Base-by-base conservation (phyloP, 1,139 yeast genomes). In the Pichia sp. region DNA sequence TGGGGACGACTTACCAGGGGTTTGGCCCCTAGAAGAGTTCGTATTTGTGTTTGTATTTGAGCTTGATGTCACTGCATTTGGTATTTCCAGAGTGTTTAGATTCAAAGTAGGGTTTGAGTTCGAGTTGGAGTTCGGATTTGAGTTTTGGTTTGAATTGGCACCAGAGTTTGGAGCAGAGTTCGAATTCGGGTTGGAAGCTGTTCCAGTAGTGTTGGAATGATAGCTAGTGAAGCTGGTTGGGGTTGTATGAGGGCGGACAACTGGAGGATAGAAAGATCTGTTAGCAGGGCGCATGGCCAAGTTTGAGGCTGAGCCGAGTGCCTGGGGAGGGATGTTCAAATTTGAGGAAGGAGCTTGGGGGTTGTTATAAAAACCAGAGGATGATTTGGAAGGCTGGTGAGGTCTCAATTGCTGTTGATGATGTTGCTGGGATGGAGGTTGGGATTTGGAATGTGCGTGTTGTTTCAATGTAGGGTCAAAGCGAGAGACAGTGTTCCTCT, bases 1-100 rank as follows among this genome's bases (percentile, higher is more conserved):
- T 59, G 53, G 40, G 47, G 54, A 15, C 34, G 50, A 31, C 44
- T 36, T 49, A 6, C 45, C 51, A 4, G 41, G 51, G 4, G 51
- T 49, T 42, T 29, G 47, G 6, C 23, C 34, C 29, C 47, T 49
- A 1, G 47, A 30, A 8, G 45, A 49, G 32, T n/a, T 31, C 16
- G 38, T 29, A 29, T 40, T 48, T 40, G 51, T 16, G 38, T 38
- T 13, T 38, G 41, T 38, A 16, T 38, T 38, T 13, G 41, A 38
- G 41, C 41, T 38, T n/a, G 41, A 38, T 7, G 41, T 38, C 8
- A 38, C 16, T 8, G 15, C 41, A 16, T 38, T 38, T n/a, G 41
- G 41, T 4, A 38, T n/a, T n/a, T n/a, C 15, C 41, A 16, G 8
- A 13, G 15, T n/a, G 19, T 38, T 38, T 16, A 38, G n/a, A 7